A percentile compares a stretch with the other conserved stretches of the same genome.
These are phyloP conservation scores for Podospora pseudoanserina DNA, from an alignment of 495 filamentous ascomycete species.

Conservation along the genomic window DNA sequence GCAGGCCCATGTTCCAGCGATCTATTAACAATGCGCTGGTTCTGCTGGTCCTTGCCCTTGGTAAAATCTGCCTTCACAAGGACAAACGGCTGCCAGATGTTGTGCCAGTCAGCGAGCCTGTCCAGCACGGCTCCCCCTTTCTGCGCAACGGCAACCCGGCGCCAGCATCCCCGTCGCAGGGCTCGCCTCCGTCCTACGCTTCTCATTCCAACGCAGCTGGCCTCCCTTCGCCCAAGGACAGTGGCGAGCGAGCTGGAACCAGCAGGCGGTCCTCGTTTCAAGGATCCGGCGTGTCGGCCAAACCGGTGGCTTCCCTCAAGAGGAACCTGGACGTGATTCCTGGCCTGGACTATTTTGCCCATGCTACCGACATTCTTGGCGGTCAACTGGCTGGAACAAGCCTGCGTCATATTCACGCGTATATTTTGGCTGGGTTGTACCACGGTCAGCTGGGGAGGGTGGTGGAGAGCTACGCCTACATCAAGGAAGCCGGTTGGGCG, in stretches of 20 bases:
- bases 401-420: constrained; percentile 77
- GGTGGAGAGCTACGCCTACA: constrained; percentile 87
- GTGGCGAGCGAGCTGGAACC: constrained; percentile 34
- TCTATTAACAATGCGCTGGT: constrained; percentile 73
- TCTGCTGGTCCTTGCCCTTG: constrained; percentile 77
- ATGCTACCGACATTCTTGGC: constrained; percentile 84
- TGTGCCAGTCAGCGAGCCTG: constrained; percentile 42
- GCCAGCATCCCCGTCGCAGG: constrained; percentile 42
- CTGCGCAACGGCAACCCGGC: constrained; percentile 46
- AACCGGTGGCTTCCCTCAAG: constrained; percentile 29
- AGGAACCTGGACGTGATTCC: constrained; percentile 86
- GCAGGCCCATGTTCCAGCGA: constrained; percentile 47
- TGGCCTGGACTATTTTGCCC: constrained; percentile 81
- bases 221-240: constrained; percentile 47
- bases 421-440: constrained; percentile 83
- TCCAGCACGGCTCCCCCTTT: constrained; percentile 40
- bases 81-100: constrained; percentile 59
- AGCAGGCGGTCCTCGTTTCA: constrained; percentile 46
- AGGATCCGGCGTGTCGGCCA: constrained; percentile 28
- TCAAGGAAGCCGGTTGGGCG: constrained; percentile 70
- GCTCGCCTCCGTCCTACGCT: constrained; percentile 44
- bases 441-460: constrained; percentile 82
- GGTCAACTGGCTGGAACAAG: constrained; percentile 72
- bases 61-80: constrained; percentile 71
- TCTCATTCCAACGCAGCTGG: constrained; percentile 37